A percentile compares a stretch with the other conserved stretches of the same genome.
Evolutionary conservation across 2,329 filamentous ascomycete species (phyloP).

Genomic region (Fusarium graminum): DNA sequence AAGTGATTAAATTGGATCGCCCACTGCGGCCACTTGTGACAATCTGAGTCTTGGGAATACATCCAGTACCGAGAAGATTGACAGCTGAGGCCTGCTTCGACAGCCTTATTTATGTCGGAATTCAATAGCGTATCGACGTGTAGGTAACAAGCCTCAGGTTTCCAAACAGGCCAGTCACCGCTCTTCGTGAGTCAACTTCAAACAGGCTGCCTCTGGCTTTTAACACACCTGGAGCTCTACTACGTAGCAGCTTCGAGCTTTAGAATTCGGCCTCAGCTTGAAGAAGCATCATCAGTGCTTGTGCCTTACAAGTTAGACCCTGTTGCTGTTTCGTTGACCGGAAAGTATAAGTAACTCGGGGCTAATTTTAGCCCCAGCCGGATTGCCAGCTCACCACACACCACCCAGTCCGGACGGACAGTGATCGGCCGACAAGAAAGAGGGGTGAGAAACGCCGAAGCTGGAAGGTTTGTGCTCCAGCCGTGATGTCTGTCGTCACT

Average conservation of each 20-base stretch:
- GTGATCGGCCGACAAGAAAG: constrained; percentile 45
- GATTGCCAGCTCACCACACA: constrained; percentile 49
- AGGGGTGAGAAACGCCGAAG: constrained; percentile 39
- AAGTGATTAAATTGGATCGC: constrained; percentile 1
- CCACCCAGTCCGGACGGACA: constrained; percentile 40
- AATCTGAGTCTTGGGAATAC: background rate
- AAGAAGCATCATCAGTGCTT: constrained; percentile 7
- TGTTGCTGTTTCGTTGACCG: constrained; percentile 31
- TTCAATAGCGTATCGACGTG: constrained; percentile 36
- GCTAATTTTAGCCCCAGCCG: constrained; percentile 49
- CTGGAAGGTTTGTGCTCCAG: constrained; percentile 29
- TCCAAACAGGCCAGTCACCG: constrained; percentile 26
- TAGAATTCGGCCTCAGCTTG: constrained; percentile 21
- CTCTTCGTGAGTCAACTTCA: constrained; percentile 27
- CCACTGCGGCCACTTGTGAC: background rate
- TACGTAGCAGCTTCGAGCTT: constrained; percentile 13
- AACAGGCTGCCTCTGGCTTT: constrained; percentile 32
- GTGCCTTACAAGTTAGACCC: constrained; percentile 5
- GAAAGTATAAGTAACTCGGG: constrained; percentile 36
- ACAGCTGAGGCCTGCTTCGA: constrained; percentile 22
- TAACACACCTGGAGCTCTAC: constrained; percentile 16
- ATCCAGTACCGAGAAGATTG: constrained; percentile 1
- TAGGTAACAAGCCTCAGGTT: background rate
- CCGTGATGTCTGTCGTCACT: constrained; percentile 40
- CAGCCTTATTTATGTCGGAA: constrained; percentile 18